Base-by-base conservation (phyloP, 129 eudicot species). In the Oenanthe sinensis region DNA sequence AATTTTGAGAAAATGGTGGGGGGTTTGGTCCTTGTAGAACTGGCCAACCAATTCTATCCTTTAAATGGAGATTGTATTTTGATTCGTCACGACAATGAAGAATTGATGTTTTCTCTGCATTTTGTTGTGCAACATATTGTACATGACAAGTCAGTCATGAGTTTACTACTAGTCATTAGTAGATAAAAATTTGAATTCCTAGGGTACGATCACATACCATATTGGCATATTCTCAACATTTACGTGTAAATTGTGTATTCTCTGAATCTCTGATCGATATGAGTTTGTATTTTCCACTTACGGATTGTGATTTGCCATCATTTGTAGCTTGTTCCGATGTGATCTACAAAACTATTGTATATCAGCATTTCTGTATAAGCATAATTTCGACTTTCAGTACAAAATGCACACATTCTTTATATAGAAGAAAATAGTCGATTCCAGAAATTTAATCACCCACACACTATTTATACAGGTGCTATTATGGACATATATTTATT, bases 1-100 rank as follows among this genome's bases (percentile, higher is more conserved):
- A 36, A 70, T 15, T 70, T 69, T 70, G 47, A 70, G 24, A 70
- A 39, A 70, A 7, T 39, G 72, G 72, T 30, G 72, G 75, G 75
- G 46, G 75, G 39, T 70, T 36, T 70, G 12, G 24, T 70, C 75
- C 24, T 60, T 70, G 75, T 70, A 70, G 12, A 36, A 39, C 1
- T 37, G 13, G 46, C 42, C 75, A 69, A 69, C 45, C 74, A 37
- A 1, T 37, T 37, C 12, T 37, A 7, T 33, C 13, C 74, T 63
- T 63, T 5, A 26, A 63, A 4, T 24, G 74, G 20, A 30, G 74
- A 33, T 3, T 30, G 74, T 12, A 36, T 69, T 4, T 69, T 37
- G 9, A 36, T 69, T 33, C 36, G 26, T 67, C 72, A 30, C 72
- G 72, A 36, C 72, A 67, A 37, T 0, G 22, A 30, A 17, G 26